Percentiles rank a stretch among this genome's conserved stretches.
These are phyloP conservation scores for Aspergillaceae sp. DNA, from an alignment of 2,329 filamentous ascomycete species.

Conservation along the genomic window DNA sequence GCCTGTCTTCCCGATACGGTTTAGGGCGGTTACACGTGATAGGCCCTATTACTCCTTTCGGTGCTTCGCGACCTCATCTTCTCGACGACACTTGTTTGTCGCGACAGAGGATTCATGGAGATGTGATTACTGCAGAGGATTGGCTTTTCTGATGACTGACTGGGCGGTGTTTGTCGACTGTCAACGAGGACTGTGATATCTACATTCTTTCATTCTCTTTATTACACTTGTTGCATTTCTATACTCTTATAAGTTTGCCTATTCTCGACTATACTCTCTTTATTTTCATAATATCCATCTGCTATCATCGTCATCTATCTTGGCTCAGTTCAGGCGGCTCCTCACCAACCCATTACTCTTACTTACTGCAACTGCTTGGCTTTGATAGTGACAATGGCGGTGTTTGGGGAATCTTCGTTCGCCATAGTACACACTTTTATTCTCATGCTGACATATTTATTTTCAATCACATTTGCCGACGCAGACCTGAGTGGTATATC, in stretches of 20 bases:
- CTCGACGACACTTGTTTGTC: not conserved
- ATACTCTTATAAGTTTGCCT: not conserved
- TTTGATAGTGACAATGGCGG: not conserved
- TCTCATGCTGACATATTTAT: conserved; percentile 1
- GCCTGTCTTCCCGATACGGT: conserved; percentile 13
- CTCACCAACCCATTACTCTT: not conserved
- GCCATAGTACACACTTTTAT: not conserved
- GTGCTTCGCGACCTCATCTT: not conserved
- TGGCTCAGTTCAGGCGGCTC: not conserved
- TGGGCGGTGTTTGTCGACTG: not conserved
- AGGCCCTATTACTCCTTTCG: not conserved
- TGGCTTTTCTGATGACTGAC: not conserved
- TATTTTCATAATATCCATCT: not conserved
- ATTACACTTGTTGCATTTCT: not conserved
- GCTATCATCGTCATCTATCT: not conserved
- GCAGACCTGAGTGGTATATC: too few species aligned
- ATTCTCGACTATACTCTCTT: too few species aligned
- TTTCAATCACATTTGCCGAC: not conserved
- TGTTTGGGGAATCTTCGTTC: not conserved
- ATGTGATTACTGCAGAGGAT: not conserved
- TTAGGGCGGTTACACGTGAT: conserved; percentile 15
- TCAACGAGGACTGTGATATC: not conserved
- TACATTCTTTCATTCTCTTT: not conserved
- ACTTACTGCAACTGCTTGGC: not conserved
- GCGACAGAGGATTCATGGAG: too few species aligned